Evolutionary conservation across 306 rosid genomes (phyloP), one percentile per base, ranked within the genome.

Genomic region (Arachis stenosperma): DNA sequence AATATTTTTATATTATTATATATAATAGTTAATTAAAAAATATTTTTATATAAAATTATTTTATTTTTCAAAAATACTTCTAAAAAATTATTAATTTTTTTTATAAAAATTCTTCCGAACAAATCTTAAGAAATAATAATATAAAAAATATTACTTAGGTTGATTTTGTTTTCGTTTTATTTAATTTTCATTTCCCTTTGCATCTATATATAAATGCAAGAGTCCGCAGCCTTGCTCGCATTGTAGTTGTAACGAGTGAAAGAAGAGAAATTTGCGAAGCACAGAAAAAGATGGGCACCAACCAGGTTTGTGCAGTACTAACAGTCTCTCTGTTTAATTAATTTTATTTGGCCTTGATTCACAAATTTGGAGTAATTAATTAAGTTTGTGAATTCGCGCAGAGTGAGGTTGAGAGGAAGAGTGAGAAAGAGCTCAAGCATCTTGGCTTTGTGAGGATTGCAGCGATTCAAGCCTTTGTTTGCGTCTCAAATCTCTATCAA

Each of bases 401-500:
- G 93, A 75, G 15, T 48, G 88, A 59, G 83, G 46, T 43, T 3
- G 85, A 84, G 82, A 41, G 51, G 5, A 81, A 71, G 85, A 67
- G 11, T 8, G 2, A 54, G 14, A 54, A 65, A 74, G 84, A 84
- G 59, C 76, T 90, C 82, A 90, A 87, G 76, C 89, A 84, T 67
- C 87, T 93, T 27, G 86, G 88, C 4, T 81, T 90, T 80, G 88
- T 83, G 44, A 86, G 83, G 82, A 69, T 79, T 29, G 88, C 79
- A 14, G 86, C 84, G 22, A 80, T 91, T 73, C 89, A 82, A 46
- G 75, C 86, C 9, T 81, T 91, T 62, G 79, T 71, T 9, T 88
- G 84, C 59, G 70, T 84, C 2, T 84, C 81, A n/a, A 88, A 71
- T 81, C 75, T 94, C 9, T 94, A 89, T 43, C 82, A 75, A 5